These are phyloP conservation scores for Populus alba DNA, from an alignment of 345 rosid genomes.

Conservation along the genomic window DNA sequence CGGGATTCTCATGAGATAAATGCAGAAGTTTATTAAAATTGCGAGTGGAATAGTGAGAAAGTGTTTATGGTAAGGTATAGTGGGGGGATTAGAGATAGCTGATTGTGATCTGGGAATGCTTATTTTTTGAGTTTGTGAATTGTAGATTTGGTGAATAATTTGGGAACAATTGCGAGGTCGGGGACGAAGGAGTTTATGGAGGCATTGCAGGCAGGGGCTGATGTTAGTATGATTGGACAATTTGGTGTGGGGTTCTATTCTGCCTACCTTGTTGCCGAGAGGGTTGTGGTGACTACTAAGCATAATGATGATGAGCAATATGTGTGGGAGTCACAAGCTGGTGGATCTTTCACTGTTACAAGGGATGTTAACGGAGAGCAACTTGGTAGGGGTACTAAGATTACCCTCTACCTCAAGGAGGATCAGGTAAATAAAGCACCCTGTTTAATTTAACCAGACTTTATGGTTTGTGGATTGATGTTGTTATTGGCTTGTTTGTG, in stretches of 20 bases:
- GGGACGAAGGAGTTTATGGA: conserved; percentile 96
- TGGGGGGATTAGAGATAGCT: background rate
- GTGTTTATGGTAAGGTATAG: background rate
- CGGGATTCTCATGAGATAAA: no score
- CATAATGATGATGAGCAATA: conserved; percentile 88
- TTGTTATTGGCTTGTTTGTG: no score
- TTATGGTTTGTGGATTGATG: background rate
- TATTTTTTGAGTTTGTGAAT: background rate
- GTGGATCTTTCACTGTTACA: conserved; percentile 84
- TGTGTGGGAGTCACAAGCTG: conserved; percentile 93
- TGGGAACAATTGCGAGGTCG: conserved; percentile 92
- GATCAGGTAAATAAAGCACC: conserved; percentile 48
- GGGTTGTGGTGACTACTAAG: conserved; percentile 71
- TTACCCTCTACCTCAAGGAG: conserved; percentile 72
- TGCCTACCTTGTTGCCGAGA: conserved; percentile 86
- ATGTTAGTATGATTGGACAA: conserved; percentile 92
- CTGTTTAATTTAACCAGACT: no score
- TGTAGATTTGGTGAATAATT: conserved; percentile 71
- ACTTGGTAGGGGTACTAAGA: conserved; percentile 89
- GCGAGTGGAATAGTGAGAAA: background rate
- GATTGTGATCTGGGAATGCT: background rate
- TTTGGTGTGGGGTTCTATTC: conserved; percentile 95
- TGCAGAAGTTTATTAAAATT: no score
- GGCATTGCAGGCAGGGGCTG: conserved; percentile 89
- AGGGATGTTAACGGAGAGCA: conserved; percentile 70